A percentile compares a stretch with the other conserved stretches of the same genome.
Conservation (phyloP, 2,329 filamentous ascomycete species). For the Biscogniauxia mediterranea region DNA sequence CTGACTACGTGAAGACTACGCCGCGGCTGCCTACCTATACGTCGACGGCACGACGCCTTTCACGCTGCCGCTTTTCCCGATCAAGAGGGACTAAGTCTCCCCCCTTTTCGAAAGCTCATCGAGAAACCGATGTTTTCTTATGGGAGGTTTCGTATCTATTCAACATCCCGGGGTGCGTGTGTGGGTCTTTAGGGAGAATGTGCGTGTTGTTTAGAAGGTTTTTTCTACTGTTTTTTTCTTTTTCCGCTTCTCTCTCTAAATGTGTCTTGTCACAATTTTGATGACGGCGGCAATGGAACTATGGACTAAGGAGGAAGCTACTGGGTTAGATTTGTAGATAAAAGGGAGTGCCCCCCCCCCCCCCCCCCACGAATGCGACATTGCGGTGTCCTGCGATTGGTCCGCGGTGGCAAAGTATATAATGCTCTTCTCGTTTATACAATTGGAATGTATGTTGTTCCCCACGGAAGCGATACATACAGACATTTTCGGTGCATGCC, state of each 20-base stretch:
- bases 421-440: neutral
- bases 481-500: neutral
- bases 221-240: too few relatives aligned
- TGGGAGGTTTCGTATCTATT: conserved; percentile 2
- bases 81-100: conserved; percentile 20
- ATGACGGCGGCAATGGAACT: neutral
- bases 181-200: neutral
- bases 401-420: neutral
- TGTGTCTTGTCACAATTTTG: neutral
- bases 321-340: neutral
- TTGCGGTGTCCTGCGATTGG: neutral
- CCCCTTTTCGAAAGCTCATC: neutral
- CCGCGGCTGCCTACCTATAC: conserved; percentile 22
- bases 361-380: neutral
- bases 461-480: neutral
- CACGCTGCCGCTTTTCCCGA: conserved; percentile 25
- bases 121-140: neutral
- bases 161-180: neutral
- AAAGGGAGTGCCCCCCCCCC: neutral
- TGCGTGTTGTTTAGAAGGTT: neutral
- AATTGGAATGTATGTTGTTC: neutral
- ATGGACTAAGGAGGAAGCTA: neutral
- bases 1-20: conserved; percentile 19
- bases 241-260: neutral
- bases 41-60: conserved; percentile 22